These are phyloP conservation scores for Periconia sp. DNA, from an alignment of 2,329 filamentous ascomycete genomes.

Conservation along the genomic window DNA sequence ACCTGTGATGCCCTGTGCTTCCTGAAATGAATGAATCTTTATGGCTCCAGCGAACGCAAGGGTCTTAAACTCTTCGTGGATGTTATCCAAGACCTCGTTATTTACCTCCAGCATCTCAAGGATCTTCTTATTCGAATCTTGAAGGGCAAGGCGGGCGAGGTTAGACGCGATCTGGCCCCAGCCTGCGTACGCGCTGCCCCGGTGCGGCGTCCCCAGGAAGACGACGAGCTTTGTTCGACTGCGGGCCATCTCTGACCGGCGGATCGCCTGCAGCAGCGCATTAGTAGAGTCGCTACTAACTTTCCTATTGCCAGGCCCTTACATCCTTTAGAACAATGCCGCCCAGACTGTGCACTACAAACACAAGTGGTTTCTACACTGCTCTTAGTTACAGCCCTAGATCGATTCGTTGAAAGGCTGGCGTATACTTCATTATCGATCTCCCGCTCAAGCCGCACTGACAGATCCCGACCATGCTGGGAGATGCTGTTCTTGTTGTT, in stretches of 20 bases:
- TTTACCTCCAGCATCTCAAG: conserved; percentile 39
- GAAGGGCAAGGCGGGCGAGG: conserved; percentile 37
- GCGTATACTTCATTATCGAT: conserved; percentile 33
- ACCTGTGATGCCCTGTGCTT: conserved; percentile 29
- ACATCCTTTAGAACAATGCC: conserved; percentile 50
- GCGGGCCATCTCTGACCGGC: conserved; percentile 32
- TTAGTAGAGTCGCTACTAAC: conserved; percentile 6
- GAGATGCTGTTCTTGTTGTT: conserved; percentile 48
- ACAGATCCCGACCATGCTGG: conserved; percentile 37
- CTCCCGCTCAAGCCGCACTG: conserved; percentile 36
- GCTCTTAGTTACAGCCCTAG: conserved; percentile 9
- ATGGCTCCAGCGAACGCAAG: conserved; percentile 28
- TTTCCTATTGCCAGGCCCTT: conserved; percentile 5
- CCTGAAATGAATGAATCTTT: conserved; percentile 49
- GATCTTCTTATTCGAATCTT: conserved; percentile 44
- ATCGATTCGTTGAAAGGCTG: conserved; percentile 2
- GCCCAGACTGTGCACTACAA: conserved; percentile 48
- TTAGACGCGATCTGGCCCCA: conserved; percentile 45
- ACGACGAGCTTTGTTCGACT: conserved; percentile 38
- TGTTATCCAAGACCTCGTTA: conserved; percentile 46
- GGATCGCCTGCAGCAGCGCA: conserved; percentile 33
- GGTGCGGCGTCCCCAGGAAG: conserved; percentile 52
- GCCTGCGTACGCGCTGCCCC: conserved; percentile 37
- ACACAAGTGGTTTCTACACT: conserved; percentile 39
- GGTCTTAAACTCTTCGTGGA: conserved; percentile 43